Evolutionary conservation across 192 early-diverging fungal genomes (phyloP).

Genomic region (Coemansia sp.): DNA sequence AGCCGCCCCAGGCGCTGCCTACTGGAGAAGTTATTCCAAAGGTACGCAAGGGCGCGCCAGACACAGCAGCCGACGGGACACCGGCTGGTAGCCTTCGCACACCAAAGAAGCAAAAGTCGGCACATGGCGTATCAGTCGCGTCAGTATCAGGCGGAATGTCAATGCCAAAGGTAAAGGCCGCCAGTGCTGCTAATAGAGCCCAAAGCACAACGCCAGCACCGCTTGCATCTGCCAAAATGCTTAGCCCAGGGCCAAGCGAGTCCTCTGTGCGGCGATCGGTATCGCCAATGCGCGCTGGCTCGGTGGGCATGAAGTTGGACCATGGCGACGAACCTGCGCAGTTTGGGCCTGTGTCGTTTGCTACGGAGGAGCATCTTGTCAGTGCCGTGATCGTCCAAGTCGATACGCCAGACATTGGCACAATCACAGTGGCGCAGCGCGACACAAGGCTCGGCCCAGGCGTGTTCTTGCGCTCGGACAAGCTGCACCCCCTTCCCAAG

Average conservation of each 20-base stretch:
- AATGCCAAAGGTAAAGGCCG: slow-evolving; percentile 1
- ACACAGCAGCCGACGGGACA: slow-evolving; percentile 3
- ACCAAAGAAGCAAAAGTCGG: slow-evolving; percentile 48
- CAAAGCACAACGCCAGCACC: slow-evolving; percentile 14
- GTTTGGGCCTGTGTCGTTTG: slow-evolving; percentile 47
- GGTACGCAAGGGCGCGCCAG: slow-evolving; percentile 44
- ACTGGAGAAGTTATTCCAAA: slow-evolving; percentile 17
- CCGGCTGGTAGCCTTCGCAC: slow-evolving; percentile 11
- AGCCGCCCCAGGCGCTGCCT: slow-evolving; percentile 18
- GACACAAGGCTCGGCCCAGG: slow-evolving; percentile 50
- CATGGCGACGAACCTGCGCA: slow-evolving; percentile 13
- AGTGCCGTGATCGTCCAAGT: slow-evolving; percentile 27
- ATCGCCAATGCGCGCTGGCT: slow-evolving; percentile 28
- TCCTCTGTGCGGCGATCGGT: slow-evolving; percentile 22
- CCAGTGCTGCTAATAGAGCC: slow-evolving; percentile 11
- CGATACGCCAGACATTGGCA: slow-evolving; percentile 30
- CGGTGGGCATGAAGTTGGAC: slow-evolving; percentile 20
- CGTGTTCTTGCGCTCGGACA: slow-evolving; percentile 56
- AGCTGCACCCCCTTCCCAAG: slow-evolving; percentile 53
- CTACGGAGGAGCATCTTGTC: slow-evolving; percentile 46
- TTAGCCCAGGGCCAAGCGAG: slow-evolving; percentile 1
- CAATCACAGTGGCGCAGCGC: slow-evolving; percentile 39
- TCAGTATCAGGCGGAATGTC: slow-evolving; percentile 12
- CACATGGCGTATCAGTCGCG: slow-evolving; percentile 11
- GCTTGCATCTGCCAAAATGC: slow-evolving; percentile 11